These are phyloP conservation scores for Lentinula aciculospora DNA, from an alignment of 768 basidiomycete species.

Conservation along the genomic window DNA sequence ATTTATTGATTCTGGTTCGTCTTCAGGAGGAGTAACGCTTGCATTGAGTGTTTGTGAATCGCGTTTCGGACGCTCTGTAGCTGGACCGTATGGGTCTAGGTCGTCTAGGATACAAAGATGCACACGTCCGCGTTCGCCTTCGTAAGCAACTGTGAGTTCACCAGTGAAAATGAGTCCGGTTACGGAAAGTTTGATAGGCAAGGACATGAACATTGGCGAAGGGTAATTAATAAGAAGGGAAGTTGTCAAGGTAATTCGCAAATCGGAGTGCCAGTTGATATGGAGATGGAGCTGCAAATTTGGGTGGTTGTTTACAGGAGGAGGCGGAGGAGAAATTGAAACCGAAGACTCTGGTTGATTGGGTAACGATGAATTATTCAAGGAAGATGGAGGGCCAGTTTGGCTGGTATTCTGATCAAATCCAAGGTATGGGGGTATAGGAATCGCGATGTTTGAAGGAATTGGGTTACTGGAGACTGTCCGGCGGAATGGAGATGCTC, in stretches of 20 bases:
- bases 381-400: neutral
- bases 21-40: slow-evolving; percentile 52
- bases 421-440: slow-evolving; percentile 4
- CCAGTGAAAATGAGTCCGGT: slow-evolving; percentile 84
- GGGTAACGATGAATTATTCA: slow-evolving; percentile 4
- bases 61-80: slow-evolving; percentile 47
- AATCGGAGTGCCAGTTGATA: slow-evolving; percentile 81
- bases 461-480: slow-evolving; percentile 29
- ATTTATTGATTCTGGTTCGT: slow-evolving; percentile 48
- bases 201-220: slow-evolving; percentile 91
- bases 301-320: slow-evolving; percentile 33
- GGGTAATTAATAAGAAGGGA: slow-evolving; percentile 97
- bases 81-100: slow-evolving; percentile 78
- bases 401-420: neutral
- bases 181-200: slow-evolving; percentile 92
- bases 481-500: neutral
- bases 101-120: slow-evolving; percentile 90
- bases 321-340: slow-evolving; percentile 14
- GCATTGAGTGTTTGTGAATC: slow-evolving; percentile 18
- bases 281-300: slow-evolving; percentile 88
- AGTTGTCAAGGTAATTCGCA: slow-evolving; percentile 85
- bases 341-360: slow-evolving; percentile 8
- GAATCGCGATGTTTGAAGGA: slow-evolving; percentile 25
- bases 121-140: slow-evolving; percentile 70
- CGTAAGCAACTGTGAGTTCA: slow-evolving; percentile 88